phyloP scores from a whole-genome alignment of 83 land plant genomes.

The Isoetes engelmannii region DNA sequence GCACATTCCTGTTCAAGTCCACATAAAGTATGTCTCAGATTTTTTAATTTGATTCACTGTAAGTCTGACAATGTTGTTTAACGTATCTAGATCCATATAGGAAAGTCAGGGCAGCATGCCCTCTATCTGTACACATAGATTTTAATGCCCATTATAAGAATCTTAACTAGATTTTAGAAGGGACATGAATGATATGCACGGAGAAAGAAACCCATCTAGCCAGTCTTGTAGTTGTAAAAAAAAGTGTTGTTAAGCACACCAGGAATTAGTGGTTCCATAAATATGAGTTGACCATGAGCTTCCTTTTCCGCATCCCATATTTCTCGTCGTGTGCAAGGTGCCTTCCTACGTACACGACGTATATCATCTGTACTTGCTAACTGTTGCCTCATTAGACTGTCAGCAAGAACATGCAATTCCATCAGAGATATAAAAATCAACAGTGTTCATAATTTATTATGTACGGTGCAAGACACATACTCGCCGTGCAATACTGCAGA shows the following conservation, averaged over 20 bases:
- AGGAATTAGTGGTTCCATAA: constrained; percentile 54
- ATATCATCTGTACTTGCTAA: constrained; percentile 71
- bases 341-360: constrained; percentile 80
- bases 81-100: too few relatives aligned
- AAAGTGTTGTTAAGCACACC: constrained; percentile 31
- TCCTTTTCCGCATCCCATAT: constrained; percentile 61
- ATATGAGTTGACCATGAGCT: constrained; percentile 56
- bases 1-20: too few relatives aligned
- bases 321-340: constrained; percentile 79
- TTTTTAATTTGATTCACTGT: too few relatives aligned
- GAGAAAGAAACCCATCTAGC: too few relatives aligned
- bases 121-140: too few relatives aligned
- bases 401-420: not conserved
- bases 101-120: too few relatives aligned
- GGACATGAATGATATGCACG: too few relatives aligned
- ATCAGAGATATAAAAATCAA: constrained; percentile 6
- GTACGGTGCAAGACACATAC: constrained; percentile 39
- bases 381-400: constrained; percentile 77
- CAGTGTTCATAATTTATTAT: not conserved
- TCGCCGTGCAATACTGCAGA: constrained; percentile 78
- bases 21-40: too few relatives aligned
- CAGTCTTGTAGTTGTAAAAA: too few relatives aligned
- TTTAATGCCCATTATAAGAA: too few relatives aligned
- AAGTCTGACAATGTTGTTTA: too few relatives aligned
- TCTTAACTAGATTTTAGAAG: too few relatives aligned